Percentiles rank a stretch among this genome's conserved stretches.
These are phyloP conservation scores for Draba incana DNA, from an alignment of 345 rosid genomes.

Conservation along the genomic window DNA sequence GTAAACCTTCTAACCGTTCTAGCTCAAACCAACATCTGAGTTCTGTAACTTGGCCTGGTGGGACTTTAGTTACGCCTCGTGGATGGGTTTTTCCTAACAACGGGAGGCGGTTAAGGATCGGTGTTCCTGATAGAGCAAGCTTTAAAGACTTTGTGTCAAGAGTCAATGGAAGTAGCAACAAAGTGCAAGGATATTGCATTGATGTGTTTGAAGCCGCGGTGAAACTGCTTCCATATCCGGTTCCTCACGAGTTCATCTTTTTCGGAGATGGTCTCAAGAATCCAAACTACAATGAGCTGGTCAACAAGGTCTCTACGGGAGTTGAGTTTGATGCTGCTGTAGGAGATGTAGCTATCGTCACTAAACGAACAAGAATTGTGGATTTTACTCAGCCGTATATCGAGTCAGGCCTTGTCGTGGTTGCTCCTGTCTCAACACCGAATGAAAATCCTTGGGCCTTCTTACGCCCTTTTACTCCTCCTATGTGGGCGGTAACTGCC, in stretches of 20 bases:
- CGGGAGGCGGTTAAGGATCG: conserved; percentile 72
- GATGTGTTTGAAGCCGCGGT: conserved; percentile 80
- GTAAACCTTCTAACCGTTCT: conserved; percentile 67
- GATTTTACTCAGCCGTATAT: conserved; percentile 90
- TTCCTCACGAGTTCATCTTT: conserved; percentile 69
- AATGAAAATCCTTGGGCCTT: conserved; percentile 78
- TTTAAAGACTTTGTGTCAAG: conserved; percentile 57
- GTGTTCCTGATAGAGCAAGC: conserved; percentile 75
- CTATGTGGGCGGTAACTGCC: conserved; percentile 85
- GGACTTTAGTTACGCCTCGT: conserved; percentile 60
- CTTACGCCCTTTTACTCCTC: conserved; percentile 73
- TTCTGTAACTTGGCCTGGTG: conserved; percentile 88
- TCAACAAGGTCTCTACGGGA: conserved; percentile 54
- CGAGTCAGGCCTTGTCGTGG: conserved; percentile 90
- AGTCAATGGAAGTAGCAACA: conserved; percentile 54
- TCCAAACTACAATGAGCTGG: conserved; percentile 72
- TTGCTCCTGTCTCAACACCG: conserved; percentile 68
- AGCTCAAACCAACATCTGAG: conserved; percentile 67
- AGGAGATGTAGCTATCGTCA: conserved; percentile 83
- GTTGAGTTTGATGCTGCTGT: conserved; percentile 86
- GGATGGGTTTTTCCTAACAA: conserved; percentile 94
- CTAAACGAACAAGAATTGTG: conserved; percentile 66
- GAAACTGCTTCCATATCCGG: conserved; percentile 71
- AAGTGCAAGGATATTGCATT: conserved; percentile 74
- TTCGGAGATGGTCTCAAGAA: conserved; percentile 83